Evolutionary conservation across 2,329 filamentous ascomycete genomes (phyloP).

Genomic region (Magnaporthiopsis incrustans): DNA sequence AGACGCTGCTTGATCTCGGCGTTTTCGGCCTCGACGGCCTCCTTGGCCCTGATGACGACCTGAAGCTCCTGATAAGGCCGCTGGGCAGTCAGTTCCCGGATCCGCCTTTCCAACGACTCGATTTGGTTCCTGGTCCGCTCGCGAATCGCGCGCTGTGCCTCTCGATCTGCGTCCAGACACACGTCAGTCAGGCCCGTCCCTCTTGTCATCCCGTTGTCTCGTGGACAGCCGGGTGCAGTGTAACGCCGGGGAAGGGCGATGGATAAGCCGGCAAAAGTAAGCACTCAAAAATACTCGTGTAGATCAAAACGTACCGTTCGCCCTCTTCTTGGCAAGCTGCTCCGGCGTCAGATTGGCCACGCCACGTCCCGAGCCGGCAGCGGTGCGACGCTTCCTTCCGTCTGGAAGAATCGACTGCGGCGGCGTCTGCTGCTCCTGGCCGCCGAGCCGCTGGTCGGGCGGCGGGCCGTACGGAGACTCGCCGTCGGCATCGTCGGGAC

Average conservation of each 20-base stretch:
- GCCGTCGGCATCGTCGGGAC: slow-evolving; percentile 1
- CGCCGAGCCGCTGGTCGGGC: background rate
- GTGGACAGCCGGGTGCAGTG: background rate
- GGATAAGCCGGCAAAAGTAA: background rate
- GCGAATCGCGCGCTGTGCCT: slow-evolving; percentile 77
- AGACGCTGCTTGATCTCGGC: slow-evolving; percentile 65
- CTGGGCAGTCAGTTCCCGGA: slow-evolving; percentile 68
- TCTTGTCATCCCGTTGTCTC: background rate
- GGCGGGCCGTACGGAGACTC: background rate
- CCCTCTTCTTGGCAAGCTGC: slow-evolving; percentile 60
- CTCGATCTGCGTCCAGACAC: slow-evolving; percentile 51
- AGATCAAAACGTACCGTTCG: slow-evolving; percentile 36
- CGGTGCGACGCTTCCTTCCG: slow-evolving; percentile 15
- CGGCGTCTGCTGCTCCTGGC: background rate
- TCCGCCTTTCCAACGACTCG: slow-evolving; percentile 62
- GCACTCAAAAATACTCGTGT: slow-evolving; percentile 19
- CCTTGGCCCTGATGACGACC: slow-evolving; percentile 64
- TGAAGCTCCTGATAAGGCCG: slow-evolving; percentile 82
- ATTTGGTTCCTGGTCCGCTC: slow-evolving; percentile 77
- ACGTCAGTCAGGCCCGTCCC: slow-evolving; percentile 7
- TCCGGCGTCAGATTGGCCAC: slow-evolving; percentile 57
- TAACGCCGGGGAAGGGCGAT: background rate
- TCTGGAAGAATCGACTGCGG: slow-evolving; percentile 9
- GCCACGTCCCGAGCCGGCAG: slow-evolving; percentile 5
- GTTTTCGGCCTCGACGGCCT: slow-evolving; percentile 71